Evolutionary conservation across 2,329 filamentous ascomycete genomes (phyloP), one percentile per base, ranked within the genome.

Genomic region (Drechmeria coniospora): DNA sequence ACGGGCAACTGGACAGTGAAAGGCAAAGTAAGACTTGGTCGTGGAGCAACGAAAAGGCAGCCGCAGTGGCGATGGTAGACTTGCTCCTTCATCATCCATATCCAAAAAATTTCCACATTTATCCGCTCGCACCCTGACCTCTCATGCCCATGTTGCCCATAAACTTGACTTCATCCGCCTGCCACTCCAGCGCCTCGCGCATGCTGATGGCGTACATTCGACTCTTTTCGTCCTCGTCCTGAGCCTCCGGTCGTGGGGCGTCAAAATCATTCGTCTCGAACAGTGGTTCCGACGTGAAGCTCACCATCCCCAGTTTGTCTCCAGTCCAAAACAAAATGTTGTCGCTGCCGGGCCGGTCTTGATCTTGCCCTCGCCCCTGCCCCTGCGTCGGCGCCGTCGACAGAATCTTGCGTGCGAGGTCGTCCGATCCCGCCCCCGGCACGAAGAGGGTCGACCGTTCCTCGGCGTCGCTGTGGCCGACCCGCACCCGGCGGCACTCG

Each of bases 321-420:
- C 83, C 86, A 0, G 84, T 93, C 84, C 84, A 93, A 25, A 93
- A 61, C 4, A 92, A 50, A 9, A 94, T 52, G 40, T 87, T 77
- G 42, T 83, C 74, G 27, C 68, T 49, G 38, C 68, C 71, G 8
- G 46, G 41, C 19, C 44, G 34, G 20, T 43, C 37, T n/a, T n/a
- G n/a, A n/a, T n/a, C n/a, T n/a, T n/a, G n/a, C n/a, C n/a, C n/a
- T n/a, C n/a, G n/a, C n/a, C n/a, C n/a, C n/a, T 42, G 35, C 23
- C 34, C 52, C 15, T 32, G 32, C 36, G 45, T 26, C 4, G 59
- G 57, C 28, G 54, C 50, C 3, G 68, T 75, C 3, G 80, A 75
- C 2, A 87, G 40, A 23, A 93, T 69, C 47, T 92, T 92, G 39
- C 83, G 69, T 4, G 78, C 82, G 33, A 90, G 76, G 39, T 90